Percentiles rank a stretch among this genome's conserved stretches.
These are phyloP conservation scores for Pythium utonaiense DNA, from an alignment of 352 stramenopile genomes.

Conservation along the genomic window DNA sequence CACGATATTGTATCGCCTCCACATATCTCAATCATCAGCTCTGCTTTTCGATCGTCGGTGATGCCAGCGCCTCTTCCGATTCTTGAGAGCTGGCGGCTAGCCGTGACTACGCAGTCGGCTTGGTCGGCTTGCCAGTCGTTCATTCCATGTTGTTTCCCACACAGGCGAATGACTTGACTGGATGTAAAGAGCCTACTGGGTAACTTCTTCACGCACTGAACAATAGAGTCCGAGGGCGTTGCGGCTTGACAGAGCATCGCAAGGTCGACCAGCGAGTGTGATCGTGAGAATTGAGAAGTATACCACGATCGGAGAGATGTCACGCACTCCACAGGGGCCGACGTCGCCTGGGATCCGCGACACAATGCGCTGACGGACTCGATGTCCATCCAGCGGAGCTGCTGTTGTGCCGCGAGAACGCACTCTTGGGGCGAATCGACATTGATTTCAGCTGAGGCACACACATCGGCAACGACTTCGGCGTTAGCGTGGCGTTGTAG, in stretches of 20 bases:
- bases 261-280: constrained; percentile 6
- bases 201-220: constrained; percentile 16
- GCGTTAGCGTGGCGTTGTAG: constrained; percentile 7
- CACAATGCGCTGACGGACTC: constrained; percentile 32
- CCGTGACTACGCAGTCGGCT: constrained; percentile 10
- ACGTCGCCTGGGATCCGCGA: constrained; percentile 11
- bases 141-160: not conserved
- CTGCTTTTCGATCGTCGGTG: constrained; percentile 1
- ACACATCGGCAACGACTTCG: constrained; percentile 29
- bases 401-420: constrained; percentile 36
- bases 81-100: constrained; percentile 1
- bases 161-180: constrained; percentile 13
- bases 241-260: constrained; percentile 16
- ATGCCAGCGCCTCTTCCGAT: not conserved
- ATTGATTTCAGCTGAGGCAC: constrained; percentile 13
- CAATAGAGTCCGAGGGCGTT: not conserved
- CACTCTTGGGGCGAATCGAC: constrained; percentile 31
- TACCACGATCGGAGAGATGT: constrained; percentile 23
- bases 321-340: constrained; percentile 36
- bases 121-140: not conserved
- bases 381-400: constrained; percentile 49
- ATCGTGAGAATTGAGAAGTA: constrained; percentile 2
- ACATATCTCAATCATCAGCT: constrained; percentile 13
- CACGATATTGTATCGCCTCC: not conserved
- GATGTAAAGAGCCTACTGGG: constrained; percentile 10